Percentiles rank a stretch among this genome's conserved stretches.
Evolutionary conservation across 1,284 basidiomycete genomes (phyloP).

Genomic region (Pterulicium gracile): DNA sequence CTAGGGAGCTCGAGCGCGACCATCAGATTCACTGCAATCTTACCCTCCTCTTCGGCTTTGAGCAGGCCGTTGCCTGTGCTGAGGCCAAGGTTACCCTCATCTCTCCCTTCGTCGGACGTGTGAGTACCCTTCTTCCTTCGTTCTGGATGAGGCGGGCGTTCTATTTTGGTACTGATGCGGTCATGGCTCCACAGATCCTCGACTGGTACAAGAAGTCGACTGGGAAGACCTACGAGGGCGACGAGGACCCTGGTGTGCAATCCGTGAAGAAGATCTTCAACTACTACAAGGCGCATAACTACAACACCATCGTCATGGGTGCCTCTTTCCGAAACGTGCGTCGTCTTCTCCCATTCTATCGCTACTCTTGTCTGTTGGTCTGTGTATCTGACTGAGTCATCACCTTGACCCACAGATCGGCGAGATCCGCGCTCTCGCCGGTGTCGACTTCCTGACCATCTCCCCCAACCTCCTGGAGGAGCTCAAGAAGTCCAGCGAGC

Average conservation of each 20-base stretch:
- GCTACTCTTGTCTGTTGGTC: slow-evolving; percentile 8
- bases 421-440: slow-evolving; percentile 92
- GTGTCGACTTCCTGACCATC: slow-evolving; percentile 96
- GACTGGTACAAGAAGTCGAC: slow-evolving; percentile 95
- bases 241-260: slow-evolving; percentile 92
- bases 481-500: slow-evolving; percentile 72
- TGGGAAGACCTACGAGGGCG: slow-evolving; percentile 78
- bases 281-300: slow-evolving; percentile 98
- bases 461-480: slow-evolving; percentile 86
- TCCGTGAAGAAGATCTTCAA: slow-evolving; percentile 97
- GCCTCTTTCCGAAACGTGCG: slow-evolving; percentile 95
- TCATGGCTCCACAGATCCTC: slow-evolving; percentile 57
- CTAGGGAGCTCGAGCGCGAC: slow-evolving; percentile 88
- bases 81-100: slow-evolving; percentile 98
- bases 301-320: slow-evolving; percentile 99
- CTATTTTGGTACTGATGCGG: background rate
- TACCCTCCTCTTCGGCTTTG: slow-evolving; percentile 97
- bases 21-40: slow-evolving; percentile 97
- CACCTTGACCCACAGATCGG: no score
- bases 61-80: slow-evolving; percentile 96
- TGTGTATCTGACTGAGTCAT: no score
- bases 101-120: slow-evolving; percentile 97
- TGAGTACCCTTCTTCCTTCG: slow-evolving; percentile 29
- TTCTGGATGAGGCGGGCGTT: no score
- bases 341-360: slow-evolving; percentile 13